These are phyloP conservation scores for Colletotrichum truncatum DNA, from an alignment of 2,329 filamentous ascomycete genomes.

Conservation along the genomic window DNA sequence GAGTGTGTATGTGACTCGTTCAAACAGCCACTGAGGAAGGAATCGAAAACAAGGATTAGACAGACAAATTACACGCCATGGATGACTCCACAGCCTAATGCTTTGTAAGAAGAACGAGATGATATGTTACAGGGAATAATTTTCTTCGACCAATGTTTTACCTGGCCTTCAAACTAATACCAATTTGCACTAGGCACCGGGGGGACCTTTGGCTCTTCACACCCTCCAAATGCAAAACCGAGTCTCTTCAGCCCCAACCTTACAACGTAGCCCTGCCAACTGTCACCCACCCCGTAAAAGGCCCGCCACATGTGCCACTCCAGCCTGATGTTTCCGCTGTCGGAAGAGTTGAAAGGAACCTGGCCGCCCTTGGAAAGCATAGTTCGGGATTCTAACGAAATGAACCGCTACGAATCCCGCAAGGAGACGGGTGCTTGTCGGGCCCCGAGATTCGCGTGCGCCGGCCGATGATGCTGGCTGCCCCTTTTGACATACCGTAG, in stretches of 20 bases:
- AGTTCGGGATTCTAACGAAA: neutral
- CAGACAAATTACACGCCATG: neutral
- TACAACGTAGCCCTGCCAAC: neutral
- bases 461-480: neutral
- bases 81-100: neutral
- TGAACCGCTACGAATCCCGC: neutral
- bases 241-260: conserved; percentile 14
- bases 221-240: neutral
- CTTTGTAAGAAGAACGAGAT: neutral
- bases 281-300: neutral
- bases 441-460: neutral
- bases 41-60: neutral
- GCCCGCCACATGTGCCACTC: conserved; percentile 1
- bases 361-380: neutral
- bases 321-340: neutral
- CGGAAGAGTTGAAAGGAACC: neutral
- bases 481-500: neutral
- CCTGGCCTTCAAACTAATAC: conserved; percentile 6
- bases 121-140: conserved; percentile 21
- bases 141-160: conserved; percentile 15
- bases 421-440: neutral
- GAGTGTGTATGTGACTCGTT: conserved; percentile 4
- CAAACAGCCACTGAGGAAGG: neutral
- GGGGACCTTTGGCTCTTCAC: neutral
- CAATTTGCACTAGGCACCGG: neutral